Conservation (phyloP, 169 alveolate species). For the Theileria sp. region DNA sequence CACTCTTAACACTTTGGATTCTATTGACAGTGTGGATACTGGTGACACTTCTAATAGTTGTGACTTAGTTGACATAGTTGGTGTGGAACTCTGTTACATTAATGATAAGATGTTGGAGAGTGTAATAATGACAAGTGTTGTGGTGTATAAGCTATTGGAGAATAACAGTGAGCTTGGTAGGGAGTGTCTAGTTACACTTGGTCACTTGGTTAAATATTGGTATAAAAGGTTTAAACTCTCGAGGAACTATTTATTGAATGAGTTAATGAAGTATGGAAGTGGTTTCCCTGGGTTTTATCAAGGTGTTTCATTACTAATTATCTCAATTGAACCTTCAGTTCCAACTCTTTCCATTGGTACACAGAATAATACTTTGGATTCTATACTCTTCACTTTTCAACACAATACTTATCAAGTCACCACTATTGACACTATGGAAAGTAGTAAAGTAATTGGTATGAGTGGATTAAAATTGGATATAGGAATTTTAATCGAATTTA, state of each 20-base stretch:
- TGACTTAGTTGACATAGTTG: slow-evolving; percentile 11
- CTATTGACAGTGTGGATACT: no score
- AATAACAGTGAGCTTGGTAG: background rate
- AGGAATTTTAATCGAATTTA: background rate
- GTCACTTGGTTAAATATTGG: slow-evolving; percentile 52
- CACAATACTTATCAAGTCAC: background rate
- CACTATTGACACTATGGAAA: background rate
- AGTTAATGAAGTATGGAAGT: slow-evolving; percentile 30
- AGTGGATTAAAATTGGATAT: background rate
- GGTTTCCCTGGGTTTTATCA: slow-evolving; percentile 41
- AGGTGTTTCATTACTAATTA: slow-evolving; percentile 46
- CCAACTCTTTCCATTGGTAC: background rate
- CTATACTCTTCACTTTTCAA: background rate
- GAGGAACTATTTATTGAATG: slow-evolving; percentile 48
- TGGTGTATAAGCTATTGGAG: background rate
- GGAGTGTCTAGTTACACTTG: slow-evolving; percentile 24
- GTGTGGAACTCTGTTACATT: slow-evolving; percentile 15
- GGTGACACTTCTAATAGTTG: background rate
- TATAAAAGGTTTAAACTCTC: slow-evolving; percentile 48
- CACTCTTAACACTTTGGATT: background rate
- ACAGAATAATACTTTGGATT: background rate
- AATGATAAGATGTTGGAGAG: slow-evolving; percentile 42
- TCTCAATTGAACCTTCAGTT: slow-evolving; percentile 32
- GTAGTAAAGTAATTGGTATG: background rate
- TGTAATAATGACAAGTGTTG: slow-evolving; percentile 17